phyloP scores from a whole-genome alignment of 495 filamentous ascomycete species.

The Trichoderma parareesei region DNA sequence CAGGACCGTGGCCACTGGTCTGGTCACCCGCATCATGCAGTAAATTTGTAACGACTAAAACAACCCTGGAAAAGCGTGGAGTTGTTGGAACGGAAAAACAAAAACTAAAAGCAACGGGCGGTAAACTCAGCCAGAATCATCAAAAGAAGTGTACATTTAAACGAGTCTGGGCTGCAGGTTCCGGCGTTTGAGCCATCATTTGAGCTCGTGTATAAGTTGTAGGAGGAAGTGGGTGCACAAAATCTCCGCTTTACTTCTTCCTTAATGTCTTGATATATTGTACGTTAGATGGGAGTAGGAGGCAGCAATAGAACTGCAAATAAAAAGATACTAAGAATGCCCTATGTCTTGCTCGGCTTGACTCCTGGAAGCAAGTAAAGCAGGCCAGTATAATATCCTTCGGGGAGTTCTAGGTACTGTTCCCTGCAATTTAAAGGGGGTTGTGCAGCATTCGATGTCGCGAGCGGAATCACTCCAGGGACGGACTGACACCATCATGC shows the following conservation, averaged over 20 bases:
- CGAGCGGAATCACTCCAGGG: background rate
- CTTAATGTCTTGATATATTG: slow-evolving; percentile 21
- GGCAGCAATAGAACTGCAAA: slow-evolving; percentile 22
- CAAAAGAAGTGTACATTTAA: background rate
- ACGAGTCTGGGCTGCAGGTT: background rate
- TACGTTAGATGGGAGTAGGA: slow-evolving; percentile 23
- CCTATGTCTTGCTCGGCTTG: background rate
- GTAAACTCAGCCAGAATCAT: background rate
- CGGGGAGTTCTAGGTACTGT: background rate
- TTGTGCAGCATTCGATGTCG: background rate
- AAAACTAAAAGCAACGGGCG: background rate
- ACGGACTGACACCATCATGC: background rate
- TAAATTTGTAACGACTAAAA: slow-evolving; percentile 28
- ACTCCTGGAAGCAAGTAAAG: background rate
- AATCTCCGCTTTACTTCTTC: slow-evolving; percentile 27
- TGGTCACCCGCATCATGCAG: slow-evolving; percentile 77
- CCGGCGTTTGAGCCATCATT: background rate
- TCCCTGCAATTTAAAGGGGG: background rate
- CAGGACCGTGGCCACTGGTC: slow-evolving; percentile 83
- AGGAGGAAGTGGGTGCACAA: slow-evolving; percentile 11
- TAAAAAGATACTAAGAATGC: background rate
- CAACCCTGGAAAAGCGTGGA: background rate
- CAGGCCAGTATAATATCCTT: background rate
- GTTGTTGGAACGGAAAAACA: slow-evolving; percentile 6
- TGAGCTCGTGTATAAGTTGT: slow-evolving; percentile 11